Percentiles rank a stretch among this genome's conserved stretches.
These are phyloP conservation scores for Rhizophagus sp. DNA, from an alignment of 192 early-diverging fungal species.

Conservation along the genomic window DNA sequence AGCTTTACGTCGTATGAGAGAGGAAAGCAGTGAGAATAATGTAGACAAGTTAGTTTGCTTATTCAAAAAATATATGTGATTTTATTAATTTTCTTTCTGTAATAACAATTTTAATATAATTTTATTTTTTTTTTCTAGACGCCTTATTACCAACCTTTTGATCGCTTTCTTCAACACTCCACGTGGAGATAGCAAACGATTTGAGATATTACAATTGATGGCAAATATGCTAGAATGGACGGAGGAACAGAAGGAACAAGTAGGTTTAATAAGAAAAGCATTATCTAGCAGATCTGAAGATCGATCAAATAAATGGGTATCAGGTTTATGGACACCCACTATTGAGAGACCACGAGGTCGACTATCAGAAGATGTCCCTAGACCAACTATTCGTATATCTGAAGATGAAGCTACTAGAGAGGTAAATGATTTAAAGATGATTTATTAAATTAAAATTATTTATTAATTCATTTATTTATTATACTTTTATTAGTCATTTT, in stretches of 20 bases:
- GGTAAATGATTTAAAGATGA: constrained; percentile 9
- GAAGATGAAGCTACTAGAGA: constrained; percentile 29
- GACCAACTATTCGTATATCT: not conserved
- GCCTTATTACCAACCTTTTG: constrained; percentile 87
- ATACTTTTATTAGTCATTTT: constrained; percentile 57
- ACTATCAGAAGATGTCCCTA: constrained; percentile 39
- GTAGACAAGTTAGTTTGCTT: constrained; percentile 64
- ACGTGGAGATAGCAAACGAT: constrained; percentile 88
- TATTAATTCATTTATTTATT: constrained; percentile 20
- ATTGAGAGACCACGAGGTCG: constrained; percentile 49
- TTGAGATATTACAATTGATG: constrained; percentile 90
- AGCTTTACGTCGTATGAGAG: constrained; percentile 84
- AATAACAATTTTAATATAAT: too few relatives aligned
- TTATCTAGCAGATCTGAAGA: constrained; percentile 39
- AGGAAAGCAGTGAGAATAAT: constrained; percentile 76
- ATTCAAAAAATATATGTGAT: not conserved
- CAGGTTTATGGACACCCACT: constrained; percentile 45
- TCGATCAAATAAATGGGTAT: constrained; percentile 17
- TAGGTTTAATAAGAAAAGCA: constrained; percentile 72
- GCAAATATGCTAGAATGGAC: constrained; percentile 82
- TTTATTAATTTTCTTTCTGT: not conserved
- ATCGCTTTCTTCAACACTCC: constrained; percentile 83
- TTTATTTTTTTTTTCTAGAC: constrained; percentile 47
- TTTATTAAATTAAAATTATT: constrained; percentile 3
- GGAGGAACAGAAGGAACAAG: constrained; percentile 86